Evolutionary conservation across 208 protist species (phyloP).

Genomic region (Wallacemonas sp.): DNA sequence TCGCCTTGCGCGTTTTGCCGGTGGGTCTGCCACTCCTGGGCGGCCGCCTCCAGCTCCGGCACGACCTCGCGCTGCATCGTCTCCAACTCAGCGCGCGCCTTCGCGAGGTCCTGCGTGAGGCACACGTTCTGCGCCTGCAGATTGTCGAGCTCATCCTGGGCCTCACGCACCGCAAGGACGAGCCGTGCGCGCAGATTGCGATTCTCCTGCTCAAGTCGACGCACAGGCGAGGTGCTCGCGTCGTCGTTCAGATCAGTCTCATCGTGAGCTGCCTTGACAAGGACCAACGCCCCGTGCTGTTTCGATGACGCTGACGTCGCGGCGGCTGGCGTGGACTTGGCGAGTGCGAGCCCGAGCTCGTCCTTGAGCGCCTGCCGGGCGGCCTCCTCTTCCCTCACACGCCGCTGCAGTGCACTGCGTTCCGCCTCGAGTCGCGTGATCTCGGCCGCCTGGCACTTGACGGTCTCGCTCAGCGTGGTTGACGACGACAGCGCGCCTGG

Average conservation of each 20-base stretch:
- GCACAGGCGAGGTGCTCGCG: background rate
- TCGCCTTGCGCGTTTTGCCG: conserved; percentile 13
- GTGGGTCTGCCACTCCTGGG: conserved; percentile 11
- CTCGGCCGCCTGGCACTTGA: conserved; percentile 1
- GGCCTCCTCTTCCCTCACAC: conserved; percentile 27
- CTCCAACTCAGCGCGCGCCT: conserved; percentile 20
- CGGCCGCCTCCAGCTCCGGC: conserved; percentile 10
- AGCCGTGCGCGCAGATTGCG: conserved; percentile 1
- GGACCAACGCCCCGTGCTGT: no score
- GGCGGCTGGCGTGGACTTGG: no score
- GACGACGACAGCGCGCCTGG: background rate
- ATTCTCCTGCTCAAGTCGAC: conserved; percentile 9
- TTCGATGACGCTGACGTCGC: no score
- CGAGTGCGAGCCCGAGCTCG: no score
- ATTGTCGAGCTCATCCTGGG: conserved; percentile 30
- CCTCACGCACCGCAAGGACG: conserved; percentile 15
- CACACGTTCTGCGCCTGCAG: conserved; percentile 24
- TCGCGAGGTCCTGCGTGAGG: conserved; percentile 22
- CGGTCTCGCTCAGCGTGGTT: background rate
- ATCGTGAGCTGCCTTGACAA: no score
- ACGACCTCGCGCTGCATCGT: conserved; percentile 26
- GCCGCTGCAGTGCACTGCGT: conserved; percentile 21
- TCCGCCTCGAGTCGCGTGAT: conserved; percentile 20
- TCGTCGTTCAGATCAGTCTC: no score
- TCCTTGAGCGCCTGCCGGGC: conserved; percentile 6